Evolutionary conservation across 1,284 basidiomycete species (phyloP).

Genomic region (Porodaedalea pini): DNA sequence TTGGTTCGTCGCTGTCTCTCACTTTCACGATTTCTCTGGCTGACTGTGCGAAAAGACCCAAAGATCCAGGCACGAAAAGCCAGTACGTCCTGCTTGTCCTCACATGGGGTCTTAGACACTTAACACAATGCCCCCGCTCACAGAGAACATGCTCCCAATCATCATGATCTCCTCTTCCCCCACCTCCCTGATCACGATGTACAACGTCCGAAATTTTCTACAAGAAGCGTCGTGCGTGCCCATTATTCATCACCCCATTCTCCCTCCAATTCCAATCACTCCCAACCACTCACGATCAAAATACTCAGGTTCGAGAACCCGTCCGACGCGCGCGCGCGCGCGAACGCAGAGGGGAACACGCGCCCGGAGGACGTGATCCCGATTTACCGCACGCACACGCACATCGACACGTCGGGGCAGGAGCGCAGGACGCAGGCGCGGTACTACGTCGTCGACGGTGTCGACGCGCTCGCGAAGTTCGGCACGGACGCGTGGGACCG

Average conservation of each 20-base stretch:
- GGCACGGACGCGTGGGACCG: constrained; percentile 92
- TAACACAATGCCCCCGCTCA: constrained; percentile 1
- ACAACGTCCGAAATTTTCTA: constrained; percentile 92
- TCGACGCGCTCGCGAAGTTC: constrained; percentile 89
- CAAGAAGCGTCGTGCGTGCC: constrained; percentile 77
- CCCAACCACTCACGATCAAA: background rate
- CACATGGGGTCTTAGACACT: background rate
- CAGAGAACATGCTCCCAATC: constrained; percentile 79
- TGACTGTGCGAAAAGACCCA: constrained; percentile 17
- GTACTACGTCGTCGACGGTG: constrained; percentile 88
- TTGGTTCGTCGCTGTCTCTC: constrained; percentile 30
- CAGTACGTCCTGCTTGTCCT: constrained; percentile 12
- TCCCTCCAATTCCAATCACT: background rate
- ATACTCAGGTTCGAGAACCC: constrained; percentile 71
- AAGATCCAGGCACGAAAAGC: constrained; percentile 24
- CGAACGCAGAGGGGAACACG: constrained; percentile 67
- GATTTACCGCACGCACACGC: constrained; percentile 73
- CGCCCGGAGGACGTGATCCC: constrained; percentile 82
- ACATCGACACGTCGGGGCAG: constrained; percentile 50
- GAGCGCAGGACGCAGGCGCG: constrained; percentile 42
- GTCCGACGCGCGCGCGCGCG: constrained; percentile 65
- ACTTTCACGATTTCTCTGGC: background rate
- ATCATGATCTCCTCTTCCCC: constrained; percentile 96
- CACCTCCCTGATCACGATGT: constrained; percentile 94
- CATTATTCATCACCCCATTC: background rate